Percentiles rank a stretch among this genome's conserved stretches.
Conservation (phyloP, 257 asterid species). For the Salvia splendens region DNA sequence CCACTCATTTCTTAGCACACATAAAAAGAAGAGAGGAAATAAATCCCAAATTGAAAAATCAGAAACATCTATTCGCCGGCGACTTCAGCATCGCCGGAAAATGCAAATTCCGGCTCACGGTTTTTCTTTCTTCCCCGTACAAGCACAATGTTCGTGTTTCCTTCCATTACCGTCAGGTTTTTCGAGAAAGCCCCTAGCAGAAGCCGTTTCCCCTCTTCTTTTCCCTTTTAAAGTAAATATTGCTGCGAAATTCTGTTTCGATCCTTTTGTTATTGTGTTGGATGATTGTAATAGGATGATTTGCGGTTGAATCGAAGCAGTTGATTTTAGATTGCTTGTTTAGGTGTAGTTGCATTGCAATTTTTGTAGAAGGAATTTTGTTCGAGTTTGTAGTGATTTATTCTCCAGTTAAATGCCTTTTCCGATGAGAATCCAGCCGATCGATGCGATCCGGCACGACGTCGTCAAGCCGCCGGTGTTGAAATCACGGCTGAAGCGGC, state of each 20-base stretch:
- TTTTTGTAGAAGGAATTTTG: constrained; percentile 23
- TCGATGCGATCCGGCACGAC: constrained; percentile 58
- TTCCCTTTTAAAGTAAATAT: constrained; percentile 12
- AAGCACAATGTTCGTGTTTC: constrained; percentile 39
- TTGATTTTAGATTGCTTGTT: constrained; percentile 22
- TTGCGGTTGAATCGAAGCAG: constrained; percentile 10
- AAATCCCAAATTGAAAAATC: constrained; percentile 16
- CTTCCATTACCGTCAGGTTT: constrained; percentile 48
- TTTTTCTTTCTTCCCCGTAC: constrained; percentile 22
- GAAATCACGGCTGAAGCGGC: constrained; percentile 81
- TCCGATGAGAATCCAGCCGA: constrained; percentile 74
- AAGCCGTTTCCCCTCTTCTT: constrained; percentile 1
- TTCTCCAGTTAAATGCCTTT: constrained; percentile 44
- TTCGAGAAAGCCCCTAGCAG: constrained; percentile 39
- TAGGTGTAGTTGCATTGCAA: constrained; percentile 17
- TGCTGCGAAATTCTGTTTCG: constrained; percentile 10
- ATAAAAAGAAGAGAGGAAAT: constrained; percentile 5
- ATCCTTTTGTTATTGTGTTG: not conserved
- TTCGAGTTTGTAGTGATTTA: constrained; percentile 17
- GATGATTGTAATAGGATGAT: constrained; percentile 25
- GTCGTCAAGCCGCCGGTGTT: constrained; percentile 53
- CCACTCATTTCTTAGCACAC: constrained; percentile 29
- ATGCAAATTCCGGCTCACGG: constrained; percentile 43
- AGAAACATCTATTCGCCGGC: constrained; percentile 30
- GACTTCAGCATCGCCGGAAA: constrained; percentile 46